These are phyloP conservation scores for Linum usitatissimum DNA, from an alignment of 345 rosid genomes.

Conservation along the genomic window DNA sequence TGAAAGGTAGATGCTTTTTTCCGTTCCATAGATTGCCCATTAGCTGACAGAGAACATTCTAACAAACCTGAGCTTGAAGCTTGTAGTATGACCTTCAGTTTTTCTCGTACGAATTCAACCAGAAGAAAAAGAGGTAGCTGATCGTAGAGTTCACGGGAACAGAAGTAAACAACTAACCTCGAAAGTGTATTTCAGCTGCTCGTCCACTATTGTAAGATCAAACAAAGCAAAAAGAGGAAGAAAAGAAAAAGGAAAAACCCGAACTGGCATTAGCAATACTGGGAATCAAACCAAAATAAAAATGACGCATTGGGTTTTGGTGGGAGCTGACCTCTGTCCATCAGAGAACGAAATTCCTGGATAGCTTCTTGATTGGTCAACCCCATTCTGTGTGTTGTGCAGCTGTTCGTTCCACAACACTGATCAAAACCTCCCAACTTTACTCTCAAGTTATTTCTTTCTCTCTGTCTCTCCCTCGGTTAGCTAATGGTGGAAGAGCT, in stretches of 20 bases:
- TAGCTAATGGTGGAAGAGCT: no score
- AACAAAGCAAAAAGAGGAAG: neutral
- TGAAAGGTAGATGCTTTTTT: neutral
- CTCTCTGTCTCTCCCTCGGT: no score
- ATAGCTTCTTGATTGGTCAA: constrained; percentile 54
- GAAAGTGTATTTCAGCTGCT: constrained; percentile 47
- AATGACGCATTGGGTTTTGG: constrained; percentile 5
- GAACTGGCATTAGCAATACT: neutral
- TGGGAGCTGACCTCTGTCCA: constrained; percentile 57
- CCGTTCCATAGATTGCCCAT: neutral
- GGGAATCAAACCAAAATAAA: neutral
- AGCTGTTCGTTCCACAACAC: neutral
- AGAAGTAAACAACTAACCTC: constrained; percentile 39
- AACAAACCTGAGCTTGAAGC: neutral
- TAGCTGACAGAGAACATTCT: neutral
- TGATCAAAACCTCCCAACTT: neutral
- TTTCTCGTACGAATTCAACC: neutral
- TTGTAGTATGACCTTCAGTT: neutral
- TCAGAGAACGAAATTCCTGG: constrained; percentile 56
- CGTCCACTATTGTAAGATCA: constrained; percentile 43
- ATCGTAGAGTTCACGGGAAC: neutral
- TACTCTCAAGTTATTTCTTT: no score
- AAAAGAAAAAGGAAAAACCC: neutral
- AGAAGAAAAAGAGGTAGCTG: constrained; percentile 19
- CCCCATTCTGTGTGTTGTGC: constrained; percentile 29